Base-by-base conservation (phyloP, 177 flowering plant species). In the Vitis hybrid region DNA sequence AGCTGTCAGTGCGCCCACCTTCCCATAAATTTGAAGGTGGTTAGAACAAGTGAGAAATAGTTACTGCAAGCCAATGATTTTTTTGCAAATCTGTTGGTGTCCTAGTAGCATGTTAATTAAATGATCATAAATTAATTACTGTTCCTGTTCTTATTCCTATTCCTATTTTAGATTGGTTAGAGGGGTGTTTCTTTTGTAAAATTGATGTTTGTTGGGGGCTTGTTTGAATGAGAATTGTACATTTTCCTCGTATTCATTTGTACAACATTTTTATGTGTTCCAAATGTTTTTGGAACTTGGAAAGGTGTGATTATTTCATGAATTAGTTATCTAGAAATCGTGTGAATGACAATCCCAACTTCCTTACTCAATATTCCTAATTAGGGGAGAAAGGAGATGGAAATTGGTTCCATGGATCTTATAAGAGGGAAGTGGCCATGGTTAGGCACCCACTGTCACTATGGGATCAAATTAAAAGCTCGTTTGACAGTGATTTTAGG, bases 171-270 rank as follows among this genome's bases (percentile, higher is more conserved):
- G 46, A 40, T 40, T 40, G 0, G 46, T 5, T 5, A 7, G 1
- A 40, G 46, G 8, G 46, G 46, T 40, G 46, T 40, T 40, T 40
- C 46, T 40, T 40, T 40, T 40, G 46, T 40, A 40, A 40, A 40
- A 11, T 40, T 62, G 52, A 40, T 62, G 52, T n/a, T 40, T 62
- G 65, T 17, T 62, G 21, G 52, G 4, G 48, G 52, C 19, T n/a
- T 64, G 56, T 11, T 64, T 64, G 52, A 6, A 50, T 19, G n/a
- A 14, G 17, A 12, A 54, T 54, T 64, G 67, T 64, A 62, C 30
- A 35, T 61, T 62, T 54, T 54, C 49, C 21, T 40, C 14, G 64
- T 62, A 9, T n/a, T 62, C 24, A 35, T n/a, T 62, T 12, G n/a
- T 40, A 3, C n/a, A 46, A 62, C 50, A 62, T 30, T 62, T 8